A percentile compares a stretch with the other conserved stretches of the same genome.
Conservation (phyloP, 768 basidiomycete genomes). For the Termitomyces sp. region DNA sequence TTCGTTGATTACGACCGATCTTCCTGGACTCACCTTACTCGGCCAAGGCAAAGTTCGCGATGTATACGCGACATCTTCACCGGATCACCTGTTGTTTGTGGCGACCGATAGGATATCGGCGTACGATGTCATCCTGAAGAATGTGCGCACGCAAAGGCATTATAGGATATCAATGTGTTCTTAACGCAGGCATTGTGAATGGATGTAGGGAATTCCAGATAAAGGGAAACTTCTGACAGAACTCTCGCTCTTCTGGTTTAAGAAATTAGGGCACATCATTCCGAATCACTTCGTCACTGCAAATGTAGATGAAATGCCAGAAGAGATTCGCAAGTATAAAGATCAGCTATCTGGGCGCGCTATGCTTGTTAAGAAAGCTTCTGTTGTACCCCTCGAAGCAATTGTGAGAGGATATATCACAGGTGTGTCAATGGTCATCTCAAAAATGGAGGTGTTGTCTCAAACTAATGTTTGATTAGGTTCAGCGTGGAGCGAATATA, state of each 20-base stretch:
- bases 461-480: slow-evolving; percentile 42
- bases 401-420: slow-evolving; percentile 96
- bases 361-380: slow-evolving; percentile 90
- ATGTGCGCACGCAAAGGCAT: slow-evolving; percentile 52
- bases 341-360: slow-evolving; percentile 77
- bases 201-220: slow-evolving; percentile 82
- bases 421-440: slow-evolving; percentile 54
- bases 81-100: slow-evolving; percentile 81
- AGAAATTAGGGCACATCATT: slow-evolving; percentile 72
- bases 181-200: slow-evolving; percentile 8
- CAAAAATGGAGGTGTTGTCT: not conserved
- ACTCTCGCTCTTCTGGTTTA: slow-evolving; percentile 95
- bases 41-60: slow-evolving; percentile 96
- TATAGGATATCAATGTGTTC: not conserved
- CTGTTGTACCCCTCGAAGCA: slow-evolving; percentile 88
- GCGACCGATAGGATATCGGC: slow-evolving; percentile 96
- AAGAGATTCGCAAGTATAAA: slow-evolving; percentile 68
- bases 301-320: slow-evolving; percentile 78
- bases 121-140: slow-evolving; percentile 92
- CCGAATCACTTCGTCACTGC: slow-evolving; percentile 89
- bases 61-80: slow-evolving; percentile 76
- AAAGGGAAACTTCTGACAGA: slow-evolving; percentile 89
- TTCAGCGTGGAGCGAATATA: slow-evolving; percentile 95
- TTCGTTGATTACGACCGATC: slow-evolving; percentile 51
- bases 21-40: slow-evolving; percentile 63